Percentiles rank a stretch among this genome's conserved stretches.
phyloP scores from a whole-genome alignment of 306 rosid genomes.

The Prunus persica region Prunus_persica_NCBIv2 NC_034013.1:8874001-8874500 shows the following conservation, averaged over 20 bases:
- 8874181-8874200: too few relatives aligned
- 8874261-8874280: neutral
- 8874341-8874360: neutral
- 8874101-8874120: too few relatives aligned
- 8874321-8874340: neutral
- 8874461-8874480: neutral
- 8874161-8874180: too few relatives aligned
- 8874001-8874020: too few relatives aligned
- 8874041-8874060: too few relatives aligned
- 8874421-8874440: neutral
- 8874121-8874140: too few relatives aligned
- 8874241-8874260: neutral
- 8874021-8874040: too few relatives aligned
- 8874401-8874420: neutral
- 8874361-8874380: neutral
- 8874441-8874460: neutral
- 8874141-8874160: too few relatives aligned
- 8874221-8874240: too few relatives aligned
- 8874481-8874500: neutral
- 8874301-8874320: neutral
- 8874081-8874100: too few relatives aligned
- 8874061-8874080: too few relatives aligned
- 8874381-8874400: neutral
- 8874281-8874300: slow-evolving; percentile 3
- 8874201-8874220: too few relatives aligned